Evolutionary conservation across 1,284 basidiomycete genomes (phyloP).

Genomic region (Sphaerobolus stellatus): DNA sequence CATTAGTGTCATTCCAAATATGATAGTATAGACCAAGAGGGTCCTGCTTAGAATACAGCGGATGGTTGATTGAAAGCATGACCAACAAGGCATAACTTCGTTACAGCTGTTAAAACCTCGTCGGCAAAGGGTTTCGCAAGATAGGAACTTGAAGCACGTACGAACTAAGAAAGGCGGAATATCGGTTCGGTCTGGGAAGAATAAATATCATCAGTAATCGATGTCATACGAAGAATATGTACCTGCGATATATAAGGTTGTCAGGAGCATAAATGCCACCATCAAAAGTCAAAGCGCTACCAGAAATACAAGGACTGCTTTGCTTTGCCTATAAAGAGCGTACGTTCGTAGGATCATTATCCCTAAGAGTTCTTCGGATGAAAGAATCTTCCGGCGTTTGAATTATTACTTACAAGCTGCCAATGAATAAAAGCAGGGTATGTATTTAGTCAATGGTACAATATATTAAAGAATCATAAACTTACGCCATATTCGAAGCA

Average conservation of each 20-base stretch:
- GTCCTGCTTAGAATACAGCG: background rate
- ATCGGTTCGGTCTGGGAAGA: background rate
- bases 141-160: background rate
- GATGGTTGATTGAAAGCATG: background rate
- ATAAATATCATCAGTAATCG: too few species aligned
- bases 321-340: conserved; percentile 3
- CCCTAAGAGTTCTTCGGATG: too few species aligned
- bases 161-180: conserved; percentile 1
- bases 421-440: background rate
- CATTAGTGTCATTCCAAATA: conserved; percentile 1
- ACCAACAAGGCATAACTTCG: background rate
- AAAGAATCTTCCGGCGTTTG: background rate
- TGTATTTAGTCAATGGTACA: background rate
- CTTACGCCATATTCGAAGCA: too few species aligned
- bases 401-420: background rate
- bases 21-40: conserved; percentile 1
- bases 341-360: conserved; percentile 5
- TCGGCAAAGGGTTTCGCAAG: too few species aligned
- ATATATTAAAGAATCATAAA: background rate
- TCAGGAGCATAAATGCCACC: conserved; percentile 1
- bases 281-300: background rate
- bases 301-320: conserved; percentile 1
- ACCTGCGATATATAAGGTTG: too few species aligned
- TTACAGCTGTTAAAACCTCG: background rate
- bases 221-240: background rate